Conservation (phyloP, 495 filamentous ascomycete species). For the Stereocaulon alpinum region DNA sequence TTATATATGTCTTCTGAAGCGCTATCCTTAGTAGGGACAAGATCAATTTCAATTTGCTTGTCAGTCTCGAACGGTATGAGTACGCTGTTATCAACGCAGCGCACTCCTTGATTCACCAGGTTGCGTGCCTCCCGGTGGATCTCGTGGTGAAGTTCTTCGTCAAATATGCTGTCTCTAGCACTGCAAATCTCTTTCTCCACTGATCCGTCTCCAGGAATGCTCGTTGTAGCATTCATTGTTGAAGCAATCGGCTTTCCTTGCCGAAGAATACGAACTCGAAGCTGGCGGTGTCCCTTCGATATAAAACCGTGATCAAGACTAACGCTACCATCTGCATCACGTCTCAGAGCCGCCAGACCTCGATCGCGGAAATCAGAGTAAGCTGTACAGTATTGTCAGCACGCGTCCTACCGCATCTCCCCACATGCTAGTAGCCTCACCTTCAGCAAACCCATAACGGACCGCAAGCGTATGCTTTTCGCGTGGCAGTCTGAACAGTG, state of each 20-base stretch:
- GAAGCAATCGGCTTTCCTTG: slow-evolving; percentile 35
- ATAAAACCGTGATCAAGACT: slow-evolving; percentile 58
- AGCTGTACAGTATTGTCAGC: slow-evolving; percentile 30
- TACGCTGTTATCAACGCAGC: slow-evolving; percentile 12
- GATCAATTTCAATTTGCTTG: slow-evolving; percentile 51
- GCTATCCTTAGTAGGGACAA: slow-evolving; percentile 47
- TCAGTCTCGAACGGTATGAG: slow-evolving; percentile 29
- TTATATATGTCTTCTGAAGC: slow-evolving; percentile 16
- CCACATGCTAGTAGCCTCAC: slow-evolving; percentile 23
- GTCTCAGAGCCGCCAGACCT: slow-evolving; percentile 66
- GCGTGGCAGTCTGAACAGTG: slow-evolving; percentile 60
- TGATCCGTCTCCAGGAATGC: slow-evolving; percentile 25
- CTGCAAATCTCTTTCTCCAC: slow-evolving; percentile 45
- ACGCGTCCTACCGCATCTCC: not conserved
- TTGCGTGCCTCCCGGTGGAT: slow-evolving; percentile 68
- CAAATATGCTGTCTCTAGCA: slow-evolving; percentile 78
- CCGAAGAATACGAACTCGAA: slow-evolving; percentile 51
- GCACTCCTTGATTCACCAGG: slow-evolving; percentile 53
- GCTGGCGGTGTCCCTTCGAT: slow-evolving; percentile 43
- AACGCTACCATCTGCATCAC: slow-evolving; percentile 63
- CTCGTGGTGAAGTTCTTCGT: slow-evolving; percentile 91
- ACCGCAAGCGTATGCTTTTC: slow-evolving; percentile 70
- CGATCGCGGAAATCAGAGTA: slow-evolving; percentile 63
- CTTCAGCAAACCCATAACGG: slow-evolving; percentile 78
- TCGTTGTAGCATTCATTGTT: slow-evolving; percentile 29